Evolutionary conservation across 2,329 filamentous ascomycete genomes (phyloP), one percentile per base, ranked within the genome.

Genomic region (Pyrenochaeta sp.): DNA sequence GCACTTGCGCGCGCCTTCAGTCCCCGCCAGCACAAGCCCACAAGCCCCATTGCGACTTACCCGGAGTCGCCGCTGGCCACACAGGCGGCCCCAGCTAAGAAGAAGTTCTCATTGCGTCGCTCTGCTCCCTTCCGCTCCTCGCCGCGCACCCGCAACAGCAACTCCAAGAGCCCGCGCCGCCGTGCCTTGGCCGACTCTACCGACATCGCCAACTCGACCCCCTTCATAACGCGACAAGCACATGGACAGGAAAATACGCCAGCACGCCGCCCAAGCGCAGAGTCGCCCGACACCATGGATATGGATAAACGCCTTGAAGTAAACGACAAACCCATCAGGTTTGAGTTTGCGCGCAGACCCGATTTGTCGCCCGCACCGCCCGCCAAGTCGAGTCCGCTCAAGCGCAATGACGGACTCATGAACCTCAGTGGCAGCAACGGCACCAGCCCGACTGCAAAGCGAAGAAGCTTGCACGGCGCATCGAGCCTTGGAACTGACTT

Each of bases 331-430:
- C 77, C 79, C 12, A 79, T 79, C 64, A 80, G 79, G 64, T 79
- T 79, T 66, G 79, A 79, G 60, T 79, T 81, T 65, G 66, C 68
- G 54, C 67, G 72, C 21, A 64, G 66, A 23, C 57, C 64, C 18
- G 66, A 68, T 47, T 36, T 67, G 29, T 68, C 66, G 12, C 65
- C 65, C 18, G 80, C 84, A n/a, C 60, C 65, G 2, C 80, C 85
- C 15, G 80, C 85, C 17, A 86, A 87, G 56, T 87, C 89, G 5
- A 97, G 94, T 72, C 93, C 94, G 4, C 79, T 98, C 64, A 97
- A 98, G 82, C 88, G 95, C 66, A 94, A 90, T 70, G 94, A 98
- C 78, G 89, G 90, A 37, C 89, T 89, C 45, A 94, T 96, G 90
- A 92, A 91, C 68, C 79, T 96, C 43, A 93, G 96, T 67, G 89